phyloP scores from a whole-genome alignment of 176 grass and related monocot species.

The Oryza glaberrima region DNA sequence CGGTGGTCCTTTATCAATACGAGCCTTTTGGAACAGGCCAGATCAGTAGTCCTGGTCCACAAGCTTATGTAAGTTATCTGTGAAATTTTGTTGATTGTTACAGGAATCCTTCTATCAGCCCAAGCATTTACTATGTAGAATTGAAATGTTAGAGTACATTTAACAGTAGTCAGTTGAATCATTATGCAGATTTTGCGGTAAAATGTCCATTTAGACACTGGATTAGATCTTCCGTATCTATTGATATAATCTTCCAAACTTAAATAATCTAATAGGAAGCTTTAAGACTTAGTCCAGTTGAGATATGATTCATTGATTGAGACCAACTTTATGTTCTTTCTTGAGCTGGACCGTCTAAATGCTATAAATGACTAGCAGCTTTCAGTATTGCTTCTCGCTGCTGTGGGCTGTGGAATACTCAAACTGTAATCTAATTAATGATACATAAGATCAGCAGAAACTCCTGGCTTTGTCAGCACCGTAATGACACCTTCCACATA shows the following conservation, averaged over 20 bases:
- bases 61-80: not conserved
- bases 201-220: not conserved
- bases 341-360: not conserved
- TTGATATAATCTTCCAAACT: not conserved
- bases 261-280: not conserved
- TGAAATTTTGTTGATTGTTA: not conserved
- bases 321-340: not conserved
- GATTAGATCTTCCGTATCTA: not conserved
- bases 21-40: not conserved
- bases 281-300: not conserved
- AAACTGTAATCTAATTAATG: not conserved
- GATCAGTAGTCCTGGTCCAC: not conserved
- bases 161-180: not conserved
- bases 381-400: not conserved
- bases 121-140: slow-evolving; percentile 5
- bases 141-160: not conserved
- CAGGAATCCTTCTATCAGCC: not conserved
- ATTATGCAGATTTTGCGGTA: not conserved
- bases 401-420: not conserved
- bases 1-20: not conserved
- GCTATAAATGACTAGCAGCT: not conserved
- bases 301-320: not conserved
- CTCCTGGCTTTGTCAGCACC: slow-evolving; percentile 6
- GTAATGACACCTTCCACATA: slow-evolving; percentile 19
- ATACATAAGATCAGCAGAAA: slow-evolving; percentile 13